Percentiles rank a stretch among this genome's conserved stretches.
Evolutionary conservation across 305 asterid genomes (phyloP).

Genomic region (Withania somnifera): DNA sequence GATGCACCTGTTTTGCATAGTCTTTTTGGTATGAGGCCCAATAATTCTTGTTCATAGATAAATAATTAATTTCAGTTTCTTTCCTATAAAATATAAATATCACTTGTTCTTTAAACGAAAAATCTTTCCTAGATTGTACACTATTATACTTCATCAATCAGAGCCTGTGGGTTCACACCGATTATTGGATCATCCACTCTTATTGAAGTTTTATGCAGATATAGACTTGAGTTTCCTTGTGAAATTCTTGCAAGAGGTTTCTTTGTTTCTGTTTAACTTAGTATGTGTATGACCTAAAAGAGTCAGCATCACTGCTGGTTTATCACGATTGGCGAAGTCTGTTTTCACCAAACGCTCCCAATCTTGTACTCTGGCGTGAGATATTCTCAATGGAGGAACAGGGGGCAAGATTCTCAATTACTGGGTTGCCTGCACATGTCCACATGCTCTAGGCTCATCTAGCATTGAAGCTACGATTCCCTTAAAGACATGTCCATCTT

Average conservation of each 20-base stretch:
- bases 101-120: background rate
- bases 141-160: background rate
- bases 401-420: slow-evolving; percentile 53
- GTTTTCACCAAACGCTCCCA: slow-evolving; percentile 54
- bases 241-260: background rate
- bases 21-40: background rate
- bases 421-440: slow-evolving; percentile 51
- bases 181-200: background rate
- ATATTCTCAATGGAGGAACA: slow-evolving; percentile 47
- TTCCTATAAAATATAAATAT: background rate
- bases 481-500: slow-evolving; percentile 55
- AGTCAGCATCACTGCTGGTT: slow-evolving; percentile 38
- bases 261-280: background rate
- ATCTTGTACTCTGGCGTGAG: slow-evolving; percentile 57
- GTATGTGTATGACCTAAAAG: background rate
- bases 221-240: background rate
- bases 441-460: slow-evolving; percentile 62
- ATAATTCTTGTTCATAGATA: background rate
- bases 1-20: slow-evolving; percentile 46
- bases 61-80: background rate
- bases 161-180: background rate
- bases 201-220: background rate
- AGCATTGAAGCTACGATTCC: slow-evolving; percentile 70
- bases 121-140: background rate
- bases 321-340: slow-evolving; percentile 61